Percentiles rank a stretch among this genome's conserved stretches.
Evolutionary conservation across 164 flowering plant genomes (phyloP).

Genomic region (Piper betle): DNA sequence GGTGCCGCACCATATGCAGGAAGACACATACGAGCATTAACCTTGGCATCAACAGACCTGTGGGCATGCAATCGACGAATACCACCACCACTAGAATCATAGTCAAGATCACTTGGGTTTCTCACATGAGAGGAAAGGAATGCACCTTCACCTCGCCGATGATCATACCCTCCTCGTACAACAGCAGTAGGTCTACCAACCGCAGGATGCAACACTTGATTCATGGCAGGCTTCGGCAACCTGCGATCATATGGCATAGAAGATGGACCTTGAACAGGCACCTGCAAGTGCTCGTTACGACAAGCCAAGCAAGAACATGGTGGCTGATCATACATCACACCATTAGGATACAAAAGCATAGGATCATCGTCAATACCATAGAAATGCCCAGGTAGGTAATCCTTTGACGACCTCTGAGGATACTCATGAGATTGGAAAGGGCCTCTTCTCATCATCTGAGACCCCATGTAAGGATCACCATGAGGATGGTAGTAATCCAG

Average conservation of each 20-base stretch:
- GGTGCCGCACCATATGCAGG: slow-evolving; percentile 81
- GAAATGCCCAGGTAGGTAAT: slow-evolving; percentile 26
- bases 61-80: slow-evolving; percentile 20
- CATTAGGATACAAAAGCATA: slow-evolving; percentile 21
- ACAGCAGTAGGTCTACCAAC: slow-evolving; percentile 14
- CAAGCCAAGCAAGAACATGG: slow-evolving; percentile 53
- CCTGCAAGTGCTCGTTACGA: slow-evolving; percentile 29
- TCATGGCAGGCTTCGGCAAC: slow-evolving; percentile 18
- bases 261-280: slow-evolving; percentile 25
- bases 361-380: slow-evolving; percentile 13
- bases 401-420: slow-evolving; percentile 5
- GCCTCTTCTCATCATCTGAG: slow-evolving; percentile 22
- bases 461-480: slow-evolving; percentile 26
- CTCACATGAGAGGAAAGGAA: slow-evolving; percentile 19
- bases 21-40: slow-evolving; percentile 17
- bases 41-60: slow-evolving; percentile 18
- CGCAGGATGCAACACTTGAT: slow-evolving; percentile 21
- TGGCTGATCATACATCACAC: slow-evolving; percentile 35
- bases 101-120: slow-evolving; percentile 33
- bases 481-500: slow-evolving; percentile 33
- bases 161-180: slow-evolving; percentile 19
- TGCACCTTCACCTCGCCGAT: slow-evolving; percentile 15
- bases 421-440: slow-evolving; percentile 18
- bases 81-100: slow-evolving; percentile 17
- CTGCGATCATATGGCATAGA: slow-evolving; percentile 16